Conservation (phyloP, 306 rosid genomes). For the Quercus suber region DNA sequence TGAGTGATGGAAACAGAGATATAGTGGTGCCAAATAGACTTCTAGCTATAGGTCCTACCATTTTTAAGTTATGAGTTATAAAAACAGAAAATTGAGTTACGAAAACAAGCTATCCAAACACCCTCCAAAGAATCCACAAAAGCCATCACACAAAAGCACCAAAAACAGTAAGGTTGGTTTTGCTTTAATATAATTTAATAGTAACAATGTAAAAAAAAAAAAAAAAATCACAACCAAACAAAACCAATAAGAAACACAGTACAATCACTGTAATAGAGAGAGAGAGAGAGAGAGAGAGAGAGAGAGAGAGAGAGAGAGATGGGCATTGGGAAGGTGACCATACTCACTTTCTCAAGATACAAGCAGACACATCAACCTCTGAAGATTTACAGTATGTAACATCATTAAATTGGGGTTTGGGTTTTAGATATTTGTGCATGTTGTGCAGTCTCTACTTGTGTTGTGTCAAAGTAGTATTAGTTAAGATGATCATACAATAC, state of each 20-base stretch:
- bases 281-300: not conserved
- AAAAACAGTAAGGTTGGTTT: not conserved
- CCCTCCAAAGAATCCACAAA: not conserved
- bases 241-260: not conserved
- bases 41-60: no score
- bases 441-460: not conserved
- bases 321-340: not conserved
- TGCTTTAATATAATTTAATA: no score
- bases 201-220: not conserved
- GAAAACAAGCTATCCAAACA: no score
- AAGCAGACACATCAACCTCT: slow-evolving; percentile 9
- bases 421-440: not conserved
- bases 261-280: not conserved
- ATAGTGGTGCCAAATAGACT: no score
- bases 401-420: not conserved
- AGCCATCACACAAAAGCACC: not conserved
- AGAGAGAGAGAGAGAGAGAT: no score
- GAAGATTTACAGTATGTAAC: no score
- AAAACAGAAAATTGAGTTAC: no score
- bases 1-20: no score
- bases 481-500: no score
- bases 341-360: not conserved
- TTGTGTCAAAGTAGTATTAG: no score
- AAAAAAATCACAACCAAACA: not conserved
- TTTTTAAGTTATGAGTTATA: no score